Evolutionary conservation across 495 filamentous ascomycete species (phyloP), one percentile per base, ranked within the genome.

Genomic region (Aspergillus nidulans): DNA sequence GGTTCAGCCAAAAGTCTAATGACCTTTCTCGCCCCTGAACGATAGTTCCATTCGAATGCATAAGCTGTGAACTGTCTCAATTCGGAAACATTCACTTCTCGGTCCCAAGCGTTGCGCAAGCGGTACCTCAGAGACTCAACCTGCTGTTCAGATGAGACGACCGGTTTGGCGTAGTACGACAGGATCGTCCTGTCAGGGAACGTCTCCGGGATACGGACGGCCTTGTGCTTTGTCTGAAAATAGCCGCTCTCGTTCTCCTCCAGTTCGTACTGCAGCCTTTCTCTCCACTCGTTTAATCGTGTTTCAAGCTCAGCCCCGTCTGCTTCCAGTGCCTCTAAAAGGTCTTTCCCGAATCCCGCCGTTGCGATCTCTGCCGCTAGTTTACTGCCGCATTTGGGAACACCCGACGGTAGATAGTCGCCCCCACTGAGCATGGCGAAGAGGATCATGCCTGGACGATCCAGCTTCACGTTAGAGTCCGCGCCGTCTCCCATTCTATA

Each of bases 391-490:
- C 90, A 97, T 36, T 86, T 85, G 0, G 89, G 85, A 16, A 99
- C 85, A 0, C 95, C 95, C 49, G 89, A 90, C 1, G 94, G 91
- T 9, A 92, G 70, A 61, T 99, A 99, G 68, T 99, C 95, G 6
- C 94, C 94, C 9, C 95, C 94, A 63, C 90, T 96, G 79, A 99
- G 92, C 66, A 99, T 75, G 0, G 95, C 95, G 32, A 99, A 85
- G 13, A 99, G 67, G 34, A 97, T 85, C 92, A 99, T 97, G 2
- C 91, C 94, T 51, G 91, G 82, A 39, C 85, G 79, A 60, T 91
- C 86, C 23, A 99, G 71, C 6, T 84, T 83, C 16, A 72, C 64
- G 44, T 69, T 74, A 65, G 66, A 64, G 3, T 61, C 49, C 30
- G 64, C 61, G 16, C 58, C 38, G n/a, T 52, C 73, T 2, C 68